A percentile compares a stretch with the other conserved stretches of the same genome.
Evolutionary conservation across 805 yeast genomes (phyloP).

Genomic region (Dipodascopsis uninucleata): DNA sequence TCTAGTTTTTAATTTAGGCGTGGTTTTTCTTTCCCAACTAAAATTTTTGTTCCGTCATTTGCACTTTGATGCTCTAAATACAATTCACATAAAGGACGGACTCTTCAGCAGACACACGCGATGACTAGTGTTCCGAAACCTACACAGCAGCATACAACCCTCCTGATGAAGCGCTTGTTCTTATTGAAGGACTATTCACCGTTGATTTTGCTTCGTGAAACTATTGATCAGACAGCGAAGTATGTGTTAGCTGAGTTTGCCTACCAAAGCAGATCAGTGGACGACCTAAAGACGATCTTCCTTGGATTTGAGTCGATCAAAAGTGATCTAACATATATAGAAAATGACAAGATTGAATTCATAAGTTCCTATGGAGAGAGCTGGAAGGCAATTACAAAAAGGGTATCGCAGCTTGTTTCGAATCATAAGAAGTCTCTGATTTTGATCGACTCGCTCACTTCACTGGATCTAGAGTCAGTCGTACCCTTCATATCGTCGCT

Average conservation of each 20-base stretch:
- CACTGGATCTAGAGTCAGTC: constrained; percentile 46
- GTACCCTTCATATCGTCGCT: constrained; percentile 50
- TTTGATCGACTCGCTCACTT: constrained; percentile 67
- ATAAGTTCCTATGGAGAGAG: constrained; percentile 10
- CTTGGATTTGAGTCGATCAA: constrained; percentile 78
- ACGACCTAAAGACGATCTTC: constrained; percentile 43
- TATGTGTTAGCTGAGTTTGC: constrained; percentile 57
- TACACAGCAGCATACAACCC: constrained; percentile 7
- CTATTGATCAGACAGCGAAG: constrained; percentile 63
- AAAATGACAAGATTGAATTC: constrained; percentile 6
- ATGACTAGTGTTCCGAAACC: constrained; percentile 1
- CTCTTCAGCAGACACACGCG: too few relatives aligned
- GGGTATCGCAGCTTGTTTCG: too few relatives aligned
- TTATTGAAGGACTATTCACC: constrained; percentile 72
- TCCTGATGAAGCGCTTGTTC: constrained; percentile 62
- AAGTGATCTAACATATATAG: constrained; percentile 7
- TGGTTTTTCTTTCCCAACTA: too few relatives aligned
- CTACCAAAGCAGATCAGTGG: constrained; percentile 36
- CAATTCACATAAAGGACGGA: too few relatives aligned
- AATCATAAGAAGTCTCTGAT: constrained; percentile 38
- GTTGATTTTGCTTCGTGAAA: constrained; percentile 64
- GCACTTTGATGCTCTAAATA: too few relatives aligned
- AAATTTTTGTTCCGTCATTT: too few relatives aligned
- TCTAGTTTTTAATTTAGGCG: too few relatives aligned
- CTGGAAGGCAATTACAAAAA: too few relatives aligned